These are phyloP conservation scores for Maudiozyma pseudohumilis DNA, from an alignment of 805 yeast species.

Conservation along the genomic window DNA sequence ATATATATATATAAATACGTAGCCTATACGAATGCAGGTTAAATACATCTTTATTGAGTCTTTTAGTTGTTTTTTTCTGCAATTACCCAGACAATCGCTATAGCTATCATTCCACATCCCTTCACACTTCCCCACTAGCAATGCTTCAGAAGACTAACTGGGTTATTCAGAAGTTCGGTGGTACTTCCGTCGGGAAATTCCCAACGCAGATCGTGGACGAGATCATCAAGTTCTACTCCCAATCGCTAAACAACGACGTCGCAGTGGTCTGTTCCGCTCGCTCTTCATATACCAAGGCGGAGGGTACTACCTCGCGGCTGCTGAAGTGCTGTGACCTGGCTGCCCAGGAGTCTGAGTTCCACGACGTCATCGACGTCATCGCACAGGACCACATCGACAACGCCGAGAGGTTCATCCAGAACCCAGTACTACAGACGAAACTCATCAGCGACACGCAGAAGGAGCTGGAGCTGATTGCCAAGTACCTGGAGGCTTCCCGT, in stretches of 20 bases:
- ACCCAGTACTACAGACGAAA: conserved; percentile 36
- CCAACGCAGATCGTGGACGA: conserved; percentile 77
- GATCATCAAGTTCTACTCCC: conserved; percentile 59
- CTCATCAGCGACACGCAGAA: conserved; percentile 49
- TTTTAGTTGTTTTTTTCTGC: too few relatives aligned
- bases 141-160: conserved; percentile 33
- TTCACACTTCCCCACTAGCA: too few relatives aligned
- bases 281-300: conserved; percentile 80
- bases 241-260: conserved; percentile 42
- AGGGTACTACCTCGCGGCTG: conserved; percentile 89
- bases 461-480: conserved; percentile 61
- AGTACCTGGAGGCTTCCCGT: conserved; percentile 75
- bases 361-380: conserved; percentile 51
- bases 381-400: conserved; percentile 70
- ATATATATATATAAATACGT: too few relatives aligned
- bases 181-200: conserved; percentile 94
- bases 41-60: too few relatives aligned
- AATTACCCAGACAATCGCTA: too few relatives aligned
- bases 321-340: conserved; percentile 77
- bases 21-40: too few relatives aligned
- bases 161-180: conserved; percentile 93
- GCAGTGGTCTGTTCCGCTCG: conserved; percentile 97
- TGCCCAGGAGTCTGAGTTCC: conserved; percentile 47
- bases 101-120: too few relatives aligned
- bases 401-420: conserved; percentile 46